Evolutionary conservation across 2,329 filamentous ascomycete species (phyloP).

Genomic region (Fusarium circinatum): DNA sequence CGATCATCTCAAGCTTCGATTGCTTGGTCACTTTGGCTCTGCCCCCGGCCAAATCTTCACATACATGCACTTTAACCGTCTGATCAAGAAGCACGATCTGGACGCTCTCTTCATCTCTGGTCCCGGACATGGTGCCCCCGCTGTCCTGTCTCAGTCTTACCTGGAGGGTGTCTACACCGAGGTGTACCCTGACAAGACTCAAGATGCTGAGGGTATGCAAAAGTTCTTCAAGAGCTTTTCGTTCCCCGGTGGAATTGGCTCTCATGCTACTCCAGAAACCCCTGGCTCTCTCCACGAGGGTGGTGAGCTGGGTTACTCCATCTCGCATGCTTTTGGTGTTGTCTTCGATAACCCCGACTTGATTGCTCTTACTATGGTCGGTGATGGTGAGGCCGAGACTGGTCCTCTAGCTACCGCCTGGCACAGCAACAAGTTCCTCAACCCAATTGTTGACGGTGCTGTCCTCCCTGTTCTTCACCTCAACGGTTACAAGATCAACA

Average conservation of each 20-base stretch:
- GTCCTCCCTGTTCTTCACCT: constrained; percentile 82
- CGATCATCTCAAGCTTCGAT: constrained; percentile 77
- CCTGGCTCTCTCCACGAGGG: constrained; percentile 82
- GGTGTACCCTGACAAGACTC: constrained; percentile 78
- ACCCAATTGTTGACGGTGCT: constrained; percentile 80
- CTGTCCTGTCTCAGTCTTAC: constrained; percentile 79
- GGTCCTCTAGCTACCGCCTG: constrained; percentile 81
- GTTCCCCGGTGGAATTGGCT: constrained; percentile 82
- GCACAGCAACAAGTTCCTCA: constrained; percentile 86
- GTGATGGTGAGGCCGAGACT: constrained; percentile 84
- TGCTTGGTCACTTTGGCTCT: constrained; percentile 82
- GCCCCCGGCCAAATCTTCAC: constrained; percentile 85
- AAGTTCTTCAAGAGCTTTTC: constrained; percentile 87
- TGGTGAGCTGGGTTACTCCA: constrained; percentile 83
- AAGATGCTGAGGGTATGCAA: constrained; percentile 74
- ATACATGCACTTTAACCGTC: constrained; percentile 83
- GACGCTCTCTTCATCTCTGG: constrained; percentile 79
- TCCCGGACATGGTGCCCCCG: constrained; percentile 81
- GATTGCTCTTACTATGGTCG: constrained; percentile 81
- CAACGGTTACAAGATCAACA: constrained; percentile 89
- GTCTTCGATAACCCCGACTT: constrained; percentile 80
- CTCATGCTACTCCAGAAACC: constrained; percentile 81
- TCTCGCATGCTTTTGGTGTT: constrained; percentile 81
- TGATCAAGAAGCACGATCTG: constrained; percentile 83
- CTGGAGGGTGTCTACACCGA: constrained; percentile 82